Evolutionary conservation across 495 filamentous ascomycete genomes (phyloP).

Genomic region (Neurospora tetrasperma): DNA sequence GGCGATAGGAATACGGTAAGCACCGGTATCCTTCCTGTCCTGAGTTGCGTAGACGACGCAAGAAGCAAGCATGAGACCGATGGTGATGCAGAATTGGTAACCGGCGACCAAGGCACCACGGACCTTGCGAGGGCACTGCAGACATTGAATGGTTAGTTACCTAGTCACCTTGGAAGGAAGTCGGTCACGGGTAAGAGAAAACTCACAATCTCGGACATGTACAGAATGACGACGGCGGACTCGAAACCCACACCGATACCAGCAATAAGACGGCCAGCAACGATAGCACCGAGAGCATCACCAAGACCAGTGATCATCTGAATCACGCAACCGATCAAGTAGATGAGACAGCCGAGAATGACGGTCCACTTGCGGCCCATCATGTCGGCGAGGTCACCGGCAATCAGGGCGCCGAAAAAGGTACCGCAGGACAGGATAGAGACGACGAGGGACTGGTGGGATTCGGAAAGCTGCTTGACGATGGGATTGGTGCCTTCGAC

Average conservation of each 20-base stretch:
- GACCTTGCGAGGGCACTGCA: conserved; percentile 50
- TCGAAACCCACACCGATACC: conserved; percentile 68
- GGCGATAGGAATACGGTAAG: conserved; percentile 63
- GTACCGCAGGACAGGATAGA: conserved; percentile 68
- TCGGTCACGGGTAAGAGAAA: background rate
- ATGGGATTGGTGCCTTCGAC: conserved; percentile 26
- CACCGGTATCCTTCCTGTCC: conserved; percentile 48
- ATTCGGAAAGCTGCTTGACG: conserved; percentile 12
- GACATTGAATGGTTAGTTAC: conserved; percentile 9
- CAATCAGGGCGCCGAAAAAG: conserved; percentile 65
- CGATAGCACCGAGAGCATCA: conserved; percentile 41
- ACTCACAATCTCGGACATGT: conserved; percentile 58
- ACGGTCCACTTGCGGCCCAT: conserved; percentile 60
- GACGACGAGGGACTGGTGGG: conserved; percentile 52
- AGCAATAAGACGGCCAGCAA: conserved; percentile 60
- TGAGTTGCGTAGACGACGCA: conserved; percentile 62
- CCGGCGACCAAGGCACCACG: conserved; percentile 64
- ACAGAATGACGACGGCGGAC: conserved; percentile 63
- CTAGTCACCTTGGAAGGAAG: too few species aligned
- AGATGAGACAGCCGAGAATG: conserved; percentile 54
- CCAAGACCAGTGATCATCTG: conserved; percentile 40
- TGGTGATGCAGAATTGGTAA: conserved; percentile 71
- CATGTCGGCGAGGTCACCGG: conserved; percentile 58
- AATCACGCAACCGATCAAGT: conserved; percentile 52
- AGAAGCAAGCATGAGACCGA: conserved; percentile 63